A percentile compares a stretch with the other conserved stretches of the same genome.
These are phyloP conservation scores for Agaricus blazei DNA, from an alignment of 768 basidiomycete species.

Conservation along the genomic window DNA sequence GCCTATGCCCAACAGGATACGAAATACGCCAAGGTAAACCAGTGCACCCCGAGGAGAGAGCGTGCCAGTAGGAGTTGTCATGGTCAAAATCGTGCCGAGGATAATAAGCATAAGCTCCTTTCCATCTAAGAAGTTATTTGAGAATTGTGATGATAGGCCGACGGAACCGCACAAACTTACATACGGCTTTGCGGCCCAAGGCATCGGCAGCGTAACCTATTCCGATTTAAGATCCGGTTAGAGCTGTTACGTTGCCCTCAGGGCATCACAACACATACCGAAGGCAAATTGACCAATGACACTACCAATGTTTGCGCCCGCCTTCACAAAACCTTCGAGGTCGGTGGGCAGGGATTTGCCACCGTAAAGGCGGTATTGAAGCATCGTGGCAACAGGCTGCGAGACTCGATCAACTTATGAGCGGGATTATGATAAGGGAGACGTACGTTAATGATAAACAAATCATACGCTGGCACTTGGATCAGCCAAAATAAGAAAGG, in stretches of 20 bases:
- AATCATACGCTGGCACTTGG: slow-evolving; percentile 49
- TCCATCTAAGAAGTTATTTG: slow-evolving; percentile 39
- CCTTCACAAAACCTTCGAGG: slow-evolving; percentile 58
- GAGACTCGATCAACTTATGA: neutral
- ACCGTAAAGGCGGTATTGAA: slow-evolving; percentile 59
- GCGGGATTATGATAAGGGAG: neutral
- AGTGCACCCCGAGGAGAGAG: slow-evolving; percentile 47
- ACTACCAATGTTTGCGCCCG: slow-evolving; percentile 65
- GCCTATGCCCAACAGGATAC: slow-evolving; percentile 72
- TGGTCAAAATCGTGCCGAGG: slow-evolving; percentile 64
- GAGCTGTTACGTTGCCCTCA: neutral
- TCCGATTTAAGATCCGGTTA: neutral
- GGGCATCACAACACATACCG: slow-evolving; percentile 29
- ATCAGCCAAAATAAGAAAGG: neutral
- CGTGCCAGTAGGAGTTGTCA: slow-evolving; percentile 60
- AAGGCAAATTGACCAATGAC: slow-evolving; percentile 67
- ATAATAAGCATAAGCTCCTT: slow-evolving; percentile 82
- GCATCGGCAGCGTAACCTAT: slow-evolving; percentile 62
- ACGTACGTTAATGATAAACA: slow-evolving; percentile 38
- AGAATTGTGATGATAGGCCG: neutral
- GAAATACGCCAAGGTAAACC: slow-evolving; percentile 61
- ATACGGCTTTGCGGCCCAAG: slow-evolving; percentile 65
- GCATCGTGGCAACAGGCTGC: slow-evolving; percentile 63
- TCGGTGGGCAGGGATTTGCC: slow-evolving; percentile 45
- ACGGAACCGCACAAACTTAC: slow-evolving; percentile 22